Percentiles rank a stretch among this genome's conserved stretches.
Conservation (phyloP, 2,329 filamentous ascomycete species). For the Epichloe coenophiala region DNA sequence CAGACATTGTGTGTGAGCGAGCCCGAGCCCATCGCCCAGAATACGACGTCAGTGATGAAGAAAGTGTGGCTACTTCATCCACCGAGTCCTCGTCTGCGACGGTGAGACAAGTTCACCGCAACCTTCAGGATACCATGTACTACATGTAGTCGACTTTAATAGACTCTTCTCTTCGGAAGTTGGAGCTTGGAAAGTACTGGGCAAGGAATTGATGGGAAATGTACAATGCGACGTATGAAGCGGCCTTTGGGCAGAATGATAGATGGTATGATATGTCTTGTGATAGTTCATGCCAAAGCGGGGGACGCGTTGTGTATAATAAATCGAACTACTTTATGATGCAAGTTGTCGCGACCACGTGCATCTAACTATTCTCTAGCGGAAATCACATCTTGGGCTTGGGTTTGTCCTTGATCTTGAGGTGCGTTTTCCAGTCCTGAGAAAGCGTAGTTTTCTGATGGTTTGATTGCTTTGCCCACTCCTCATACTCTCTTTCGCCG, state of each 20-base stretch:
- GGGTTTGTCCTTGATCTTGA: conserved; percentile 16
- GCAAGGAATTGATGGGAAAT: neutral
- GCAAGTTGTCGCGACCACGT: no score
- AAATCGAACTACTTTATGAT: no score
- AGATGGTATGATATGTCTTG: no score
- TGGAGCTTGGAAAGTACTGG: neutral
- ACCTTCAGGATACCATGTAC: conserved; percentile 37
- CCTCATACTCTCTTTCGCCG: conserved; percentile 42
- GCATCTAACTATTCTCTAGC: no score
- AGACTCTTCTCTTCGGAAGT: neutral
- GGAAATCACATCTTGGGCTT: conserved; percentile 16
- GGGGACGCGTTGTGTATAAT: no score
- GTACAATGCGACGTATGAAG: no score
- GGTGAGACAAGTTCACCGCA: conserved; percentile 25
- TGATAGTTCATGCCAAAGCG: no score
- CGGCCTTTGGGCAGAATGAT: no score
- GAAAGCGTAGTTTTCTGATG: conserved; percentile 38
- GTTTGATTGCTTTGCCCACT: conserved; percentile 36
- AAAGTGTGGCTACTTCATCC: conserved; percentile 12
- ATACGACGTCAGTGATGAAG: conserved; percentile 34
- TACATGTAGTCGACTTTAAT: conserved; percentile 21
- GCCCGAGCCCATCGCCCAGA: conserved; percentile 58
- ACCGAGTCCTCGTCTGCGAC: conserved; percentile 1
- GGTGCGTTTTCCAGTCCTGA: conserved; percentile 42
- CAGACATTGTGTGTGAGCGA: conserved; percentile 70